Evolutionary conservation across 306 rosid genomes (phyloP).

Genomic region (peach (Prunus persica)): Prunus_persica_NCBIv2 NC_034009.1:47480501-47481000

Average conservation of each 20-base stretch:
- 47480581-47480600: conserved; percentile 52
- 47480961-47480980: no score
- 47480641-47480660: conserved; percentile 67
- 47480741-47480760: conserved; percentile 11
- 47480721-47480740: conserved; percentile 8
- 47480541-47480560: conserved; percentile 49
- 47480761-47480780: no score
- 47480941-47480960: no score
- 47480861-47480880: background rate
- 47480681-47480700: conserved; percentile 79
- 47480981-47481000: no score
- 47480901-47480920: no score
- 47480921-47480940: no score
- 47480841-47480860: background rate
- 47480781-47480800: no score
- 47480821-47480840: background rate
- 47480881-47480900: no score
- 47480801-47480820: background rate
- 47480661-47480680: conserved; percentile 75
- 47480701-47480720: conserved; percentile 38
- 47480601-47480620: conserved; percentile 71
- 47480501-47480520: background rate
- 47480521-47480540: background rate
- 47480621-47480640: conserved; percentile 72
- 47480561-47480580: conserved; percentile 45